These are phyloP conservation scores for Medicago lupulina DNA, from an alignment of 306 rosid species.

Conservation along the genomic window DNA sequence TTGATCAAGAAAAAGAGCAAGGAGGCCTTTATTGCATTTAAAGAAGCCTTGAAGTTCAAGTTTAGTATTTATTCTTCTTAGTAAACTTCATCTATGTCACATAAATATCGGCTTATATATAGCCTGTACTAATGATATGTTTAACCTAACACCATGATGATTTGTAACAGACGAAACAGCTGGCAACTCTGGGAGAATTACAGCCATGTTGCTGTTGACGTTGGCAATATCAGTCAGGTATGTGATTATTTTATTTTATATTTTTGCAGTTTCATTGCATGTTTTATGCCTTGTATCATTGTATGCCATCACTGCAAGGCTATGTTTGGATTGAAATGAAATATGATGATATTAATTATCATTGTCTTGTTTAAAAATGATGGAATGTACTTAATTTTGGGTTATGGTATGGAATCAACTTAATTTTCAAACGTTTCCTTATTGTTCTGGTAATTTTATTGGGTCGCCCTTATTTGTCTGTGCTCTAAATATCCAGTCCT, in stretches of 20 bases:
- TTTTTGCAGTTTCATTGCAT: conserved; percentile 28
- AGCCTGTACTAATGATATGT: too few relatives aligned
- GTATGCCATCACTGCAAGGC: conserved; percentile 1
- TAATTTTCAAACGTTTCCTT: neutral
- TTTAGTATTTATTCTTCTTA: conserved; percentile 48
- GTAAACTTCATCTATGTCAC: conserved; percentile 16
- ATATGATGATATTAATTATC: neutral
- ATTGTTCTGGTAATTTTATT: neutral
- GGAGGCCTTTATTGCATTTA: conserved; percentile 89
- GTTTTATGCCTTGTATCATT: neutral
- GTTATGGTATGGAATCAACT: neutral
- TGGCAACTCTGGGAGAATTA: conserved; percentile 97
- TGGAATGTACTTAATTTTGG: neutral
- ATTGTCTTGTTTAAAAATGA: conserved; percentile 9
- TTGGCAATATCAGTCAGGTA: conserved; percentile 84
- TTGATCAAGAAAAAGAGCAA: conserved; percentile 85
- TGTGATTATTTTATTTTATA: conserved; percentile 7
- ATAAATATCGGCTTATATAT: neutral
- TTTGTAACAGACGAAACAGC: conserved; percentile 82
- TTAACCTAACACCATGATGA: conserved; percentile 47
- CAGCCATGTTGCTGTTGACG: conserved; percentile 85
- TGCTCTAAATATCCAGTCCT: neutral
- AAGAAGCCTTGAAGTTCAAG: conserved; percentile 95
- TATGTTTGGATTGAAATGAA: neutral
- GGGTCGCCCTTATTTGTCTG: neutral